phyloP scores from a whole-genome alignment of 495 filamentous ascomycete genomes.

The Patellaria atrata region DNA sequence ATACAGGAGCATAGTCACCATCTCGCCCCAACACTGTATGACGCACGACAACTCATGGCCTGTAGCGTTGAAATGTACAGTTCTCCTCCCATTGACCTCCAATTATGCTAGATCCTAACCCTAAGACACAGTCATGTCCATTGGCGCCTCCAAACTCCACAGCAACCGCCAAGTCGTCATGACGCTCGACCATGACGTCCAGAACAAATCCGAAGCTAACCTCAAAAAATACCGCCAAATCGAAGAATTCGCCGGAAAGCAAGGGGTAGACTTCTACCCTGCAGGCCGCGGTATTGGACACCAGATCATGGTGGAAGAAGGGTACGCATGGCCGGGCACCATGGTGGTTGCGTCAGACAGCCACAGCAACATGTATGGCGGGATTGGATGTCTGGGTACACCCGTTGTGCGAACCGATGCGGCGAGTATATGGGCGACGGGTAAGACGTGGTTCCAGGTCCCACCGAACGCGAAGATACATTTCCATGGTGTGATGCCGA shows the following conservation, averaged over 20 bases:
- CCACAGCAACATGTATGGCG: conserved; percentile 88
- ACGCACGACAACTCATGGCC: conserved; percentile 93
- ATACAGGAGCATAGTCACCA: too few species aligned
- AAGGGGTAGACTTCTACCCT: conserved; percentile 73
- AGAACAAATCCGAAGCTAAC: conserved; percentile 73
- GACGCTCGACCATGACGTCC: conserved; percentile 88
- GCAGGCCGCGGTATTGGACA: conserved; percentile 77
- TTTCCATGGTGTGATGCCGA: conserved; percentile 57
- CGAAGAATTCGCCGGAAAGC: conserved; percentile 68
- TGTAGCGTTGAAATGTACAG: conserved; percentile 68
- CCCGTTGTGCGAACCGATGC: conserved; percentile 80
- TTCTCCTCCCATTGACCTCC: too few species aligned
- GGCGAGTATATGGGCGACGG: conserved; percentile 75
- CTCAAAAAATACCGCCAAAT: conserved; percentile 75
- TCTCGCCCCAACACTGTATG: conserved; percentile 64
- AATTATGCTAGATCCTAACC: too few species aligned
- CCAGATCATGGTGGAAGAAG: conserved; percentile 82
- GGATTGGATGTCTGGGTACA: conserved; percentile 61
- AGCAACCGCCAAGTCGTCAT: conserved; percentile 67
- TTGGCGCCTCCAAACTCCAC: conserved; percentile 66
- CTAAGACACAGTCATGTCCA: too few species aligned
- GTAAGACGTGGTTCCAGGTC: conserved; percentile 77
- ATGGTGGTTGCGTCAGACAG: conserved; percentile 69
- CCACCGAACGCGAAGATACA: conserved; percentile 73
- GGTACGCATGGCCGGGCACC: conserved; percentile 70